Conservation (phyloP, 106 monocot species). For the Allium sativum region DNA sequence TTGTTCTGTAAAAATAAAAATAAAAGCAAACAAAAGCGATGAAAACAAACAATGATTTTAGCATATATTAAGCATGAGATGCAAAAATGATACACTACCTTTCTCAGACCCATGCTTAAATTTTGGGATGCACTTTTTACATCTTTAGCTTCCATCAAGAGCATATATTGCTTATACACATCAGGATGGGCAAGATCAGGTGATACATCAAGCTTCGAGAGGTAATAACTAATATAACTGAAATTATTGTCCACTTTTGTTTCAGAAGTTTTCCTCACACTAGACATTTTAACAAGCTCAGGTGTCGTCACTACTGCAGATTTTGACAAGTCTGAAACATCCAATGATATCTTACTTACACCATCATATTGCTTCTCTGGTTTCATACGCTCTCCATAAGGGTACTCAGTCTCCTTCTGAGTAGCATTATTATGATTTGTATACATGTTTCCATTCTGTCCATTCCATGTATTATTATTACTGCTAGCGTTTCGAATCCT, state of each 20-base stretch:
- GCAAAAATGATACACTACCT: conserved; percentile 14
- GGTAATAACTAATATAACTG: conserved; percentile 13
- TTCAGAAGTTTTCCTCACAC: neutral
- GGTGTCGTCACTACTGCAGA: conserved; percentile 3
- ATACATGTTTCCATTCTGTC: conserved; percentile 27
- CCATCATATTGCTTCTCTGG: conserved; percentile 16
- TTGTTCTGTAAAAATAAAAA: conserved; percentile 11
- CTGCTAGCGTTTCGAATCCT: conserved; percentile 36
- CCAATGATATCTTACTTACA: conserved; percentile 15
- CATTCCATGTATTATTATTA: conserved; percentile 34
- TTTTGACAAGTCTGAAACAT: conserved; percentile 5
- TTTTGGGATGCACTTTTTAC: neutral
- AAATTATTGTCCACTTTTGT: conserved; percentile 1
- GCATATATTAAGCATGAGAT: neutral
- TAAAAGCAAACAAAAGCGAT: neutral
- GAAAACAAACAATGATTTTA: too few relatives aligned
- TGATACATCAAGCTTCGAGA: conserved; percentile 60
- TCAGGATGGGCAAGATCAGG: conserved; percentile 35
- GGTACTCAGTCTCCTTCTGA: conserved; percentile 20
- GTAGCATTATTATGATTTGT: conserved; percentile 16
- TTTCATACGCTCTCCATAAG: conserved; percentile 12
- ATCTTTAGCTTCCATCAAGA: conserved; percentile 8
- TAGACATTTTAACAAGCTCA: conserved; percentile 11
- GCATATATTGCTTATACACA: conserved; percentile 33
- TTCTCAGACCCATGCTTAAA: conserved; percentile 1